A percentile compares a stretch with the other conserved stretches of the same genome.
These are phyloP conservation scores for Martensiomyces pterosporus DNA, from an alignment of 192 early-diverging fungal genomes.

Conservation along the genomic window DNA sequence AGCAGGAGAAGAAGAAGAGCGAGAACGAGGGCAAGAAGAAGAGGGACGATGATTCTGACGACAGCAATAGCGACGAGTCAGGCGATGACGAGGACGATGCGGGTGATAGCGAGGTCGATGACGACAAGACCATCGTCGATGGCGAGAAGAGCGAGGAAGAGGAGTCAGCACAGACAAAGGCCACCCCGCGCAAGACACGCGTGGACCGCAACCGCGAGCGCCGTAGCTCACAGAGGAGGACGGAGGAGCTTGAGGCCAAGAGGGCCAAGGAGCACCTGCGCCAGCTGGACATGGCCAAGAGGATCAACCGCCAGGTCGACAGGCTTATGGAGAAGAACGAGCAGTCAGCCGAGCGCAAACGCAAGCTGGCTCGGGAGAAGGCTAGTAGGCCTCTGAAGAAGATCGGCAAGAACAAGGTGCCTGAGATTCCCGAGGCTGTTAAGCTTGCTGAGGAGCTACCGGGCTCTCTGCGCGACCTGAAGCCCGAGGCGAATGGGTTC, in stretches of 20 bases:
- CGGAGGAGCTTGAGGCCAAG: conserved; percentile 38
- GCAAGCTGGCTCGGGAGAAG: conserved; percentile 24
- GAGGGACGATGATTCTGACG: conserved; percentile 14
- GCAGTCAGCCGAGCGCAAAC: conserved; percentile 17
- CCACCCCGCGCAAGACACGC: conserved; percentile 55
- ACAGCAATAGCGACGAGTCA: conserved; percentile 8
- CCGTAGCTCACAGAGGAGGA: conserved; percentile 29
- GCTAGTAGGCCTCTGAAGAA: conserved; percentile 23
- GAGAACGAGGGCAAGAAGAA: conserved; percentile 26
- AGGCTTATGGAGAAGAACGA: conserved; percentile 26
- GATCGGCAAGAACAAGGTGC: conserved; percentile 31
- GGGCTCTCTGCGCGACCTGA: conserved; percentile 34
- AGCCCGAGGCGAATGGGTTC: conserved; percentile 40
- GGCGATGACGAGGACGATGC: conserved; percentile 15
- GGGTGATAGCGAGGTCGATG: no score
- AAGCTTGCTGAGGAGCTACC: conserved; percentile 45
- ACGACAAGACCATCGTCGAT: conserved; percentile 1
- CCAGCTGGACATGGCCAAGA: conserved; percentile 51
- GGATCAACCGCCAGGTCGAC: conserved; percentile 50
- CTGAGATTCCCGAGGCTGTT: conserved; percentile 28
- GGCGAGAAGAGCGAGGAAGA: conserved; percentile 11
- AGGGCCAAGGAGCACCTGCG: conserved; percentile 42
- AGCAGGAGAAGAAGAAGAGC: conserved; percentile 15
- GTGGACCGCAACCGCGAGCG: conserved; percentile 56
- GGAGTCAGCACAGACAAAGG: conserved; percentile 10